Evolutionary conservation across 2,329 filamentous ascomycete species (phyloP).

Genomic region (Penicillium frequentans): DNA sequence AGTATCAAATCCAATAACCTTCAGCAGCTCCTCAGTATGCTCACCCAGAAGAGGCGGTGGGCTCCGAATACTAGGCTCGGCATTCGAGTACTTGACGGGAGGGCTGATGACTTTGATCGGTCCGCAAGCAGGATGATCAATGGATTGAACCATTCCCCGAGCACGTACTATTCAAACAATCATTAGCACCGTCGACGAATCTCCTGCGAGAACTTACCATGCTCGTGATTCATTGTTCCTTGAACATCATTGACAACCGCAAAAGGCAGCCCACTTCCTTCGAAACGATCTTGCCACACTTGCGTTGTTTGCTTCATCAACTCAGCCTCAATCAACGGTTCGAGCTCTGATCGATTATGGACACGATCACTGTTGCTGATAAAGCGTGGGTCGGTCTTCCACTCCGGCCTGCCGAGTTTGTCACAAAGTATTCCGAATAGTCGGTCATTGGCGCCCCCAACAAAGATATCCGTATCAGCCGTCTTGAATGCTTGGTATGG

Average conservation of each 20-base stretch:
- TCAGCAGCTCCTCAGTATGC: constrained; percentile 78
- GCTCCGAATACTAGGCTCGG: constrained; percentile 70
- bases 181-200: background rate
- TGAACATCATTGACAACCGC: constrained; percentile 93
- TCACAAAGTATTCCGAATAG: constrained; percentile 62
- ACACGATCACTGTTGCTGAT: constrained; percentile 61
- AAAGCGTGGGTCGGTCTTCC: constrained; percentile 58
- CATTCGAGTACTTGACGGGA: constrained; percentile 89
- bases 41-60: constrained; percentile 83
- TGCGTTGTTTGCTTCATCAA: constrained; percentile 76
- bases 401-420: constrained; percentile 58
- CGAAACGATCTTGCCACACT: constrained; percentile 83
- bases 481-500: constrained; percentile 83
- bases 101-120: constrained; percentile 88
- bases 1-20: constrained; percentile 66
- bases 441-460: constrained; percentile 65
- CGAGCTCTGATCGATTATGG: constrained; percentile 71
- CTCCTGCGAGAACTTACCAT: constrained; percentile 57
- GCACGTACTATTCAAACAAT: constrained; percentile 55
- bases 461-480: constrained; percentile 61
- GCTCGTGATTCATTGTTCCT: constrained; percentile 76
- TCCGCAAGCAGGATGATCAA: constrained; percentile 81
- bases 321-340: constrained; percentile 73
- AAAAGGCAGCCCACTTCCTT: constrained; percentile 89
- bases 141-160: constrained; percentile 83